A percentile compares a stretch with the other conserved stretches of the same genome.
phyloP scores from a whole-genome alignment of 805 yeast genomes.

The Sugiyamaella qingdaonensis region DNA sequence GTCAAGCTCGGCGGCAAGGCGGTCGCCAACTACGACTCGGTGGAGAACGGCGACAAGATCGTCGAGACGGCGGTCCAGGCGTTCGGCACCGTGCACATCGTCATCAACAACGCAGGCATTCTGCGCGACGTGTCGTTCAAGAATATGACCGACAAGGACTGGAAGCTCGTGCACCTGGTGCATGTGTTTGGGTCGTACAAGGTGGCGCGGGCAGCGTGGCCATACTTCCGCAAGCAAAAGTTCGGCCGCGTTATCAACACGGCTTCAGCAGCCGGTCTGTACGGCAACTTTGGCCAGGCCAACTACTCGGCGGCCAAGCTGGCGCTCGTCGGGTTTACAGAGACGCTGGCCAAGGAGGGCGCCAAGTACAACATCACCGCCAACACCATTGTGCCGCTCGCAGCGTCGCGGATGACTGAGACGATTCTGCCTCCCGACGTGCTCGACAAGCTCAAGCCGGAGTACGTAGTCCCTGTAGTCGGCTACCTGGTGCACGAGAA shows the following conservation, averaged over 20 bases:
- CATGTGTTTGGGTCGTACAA: constrained; percentile 87
- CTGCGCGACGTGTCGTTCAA: constrained; percentile 81
- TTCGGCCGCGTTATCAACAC: constrained; percentile 90
- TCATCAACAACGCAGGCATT: constrained; percentile 94
- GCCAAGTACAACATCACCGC: constrained; percentile 73
- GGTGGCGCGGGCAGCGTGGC: constrained; percentile 90
- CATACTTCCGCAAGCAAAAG: constrained; percentile 73
- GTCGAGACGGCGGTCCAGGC: constrained; percentile 79
- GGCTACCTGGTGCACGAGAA: constrained; percentile 70
- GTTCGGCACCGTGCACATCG: constrained; percentile 83
- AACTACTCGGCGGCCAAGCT: constrained; percentile 92
- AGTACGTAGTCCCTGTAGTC: constrained; percentile 88
- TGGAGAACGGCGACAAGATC: constrained; percentile 78
- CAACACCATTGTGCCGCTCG: constrained; percentile 90
- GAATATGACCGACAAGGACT: constrained; percentile 80
- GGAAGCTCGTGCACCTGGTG: constrained; percentile 74
- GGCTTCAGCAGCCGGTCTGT: constrained; percentile 95
- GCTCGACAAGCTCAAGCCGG: constrained; percentile 75
- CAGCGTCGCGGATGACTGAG: constrained; percentile 96
- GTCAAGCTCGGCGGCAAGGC: constrained; percentile 73
- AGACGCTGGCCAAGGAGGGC: constrained; percentile 95
- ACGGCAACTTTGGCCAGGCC: constrained; percentile 95
- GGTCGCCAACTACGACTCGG: constrained; percentile 91
- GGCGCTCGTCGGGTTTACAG: constrained; percentile 86
- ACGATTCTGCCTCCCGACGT: constrained; percentile 80